Evolutionary conservation across 495 filamentous ascomycete genomes (phyloP).

Genomic region (Venustampulla echinocandica): DNA sequence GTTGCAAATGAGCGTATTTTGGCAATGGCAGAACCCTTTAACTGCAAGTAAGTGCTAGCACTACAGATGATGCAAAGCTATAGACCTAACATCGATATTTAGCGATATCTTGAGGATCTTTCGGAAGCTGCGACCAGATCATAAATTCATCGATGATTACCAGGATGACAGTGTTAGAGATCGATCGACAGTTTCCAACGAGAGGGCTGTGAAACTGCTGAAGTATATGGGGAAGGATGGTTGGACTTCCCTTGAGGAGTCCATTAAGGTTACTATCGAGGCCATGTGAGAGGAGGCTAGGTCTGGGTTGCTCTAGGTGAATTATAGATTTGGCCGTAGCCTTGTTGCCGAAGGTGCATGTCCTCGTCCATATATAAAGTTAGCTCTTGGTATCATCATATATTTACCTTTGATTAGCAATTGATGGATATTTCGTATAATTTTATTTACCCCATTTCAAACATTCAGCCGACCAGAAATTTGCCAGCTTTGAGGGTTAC

Average conservation of each 20-base stretch:
- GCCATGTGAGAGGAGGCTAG: constrained; percentile 3
- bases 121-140: constrained; percentile 26
- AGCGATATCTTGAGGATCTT: constrained; percentile 21
- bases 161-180: constrained; percentile 18
- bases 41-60: constrained; percentile 1
- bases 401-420: no score
- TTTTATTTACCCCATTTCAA: no score
- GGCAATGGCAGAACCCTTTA: constrained; percentile 24
- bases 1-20: constrained; percentile 39
- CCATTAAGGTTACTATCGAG: constrained; percentile 9
- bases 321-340: no score
- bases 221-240: constrained; percentile 25
- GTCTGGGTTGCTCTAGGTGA: not conserved
- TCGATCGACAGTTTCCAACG: constrained; percentile 19
- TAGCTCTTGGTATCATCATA: no score
- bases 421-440: no score
- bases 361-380: no score
- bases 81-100: no score
- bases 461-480: no score
- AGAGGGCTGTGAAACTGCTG: constrained; percentile 25
- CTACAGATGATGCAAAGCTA: not conserved
- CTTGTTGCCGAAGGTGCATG: no score
- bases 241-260: constrained; percentile 24
- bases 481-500: no score
- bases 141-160: constrained; percentile 25